Percentiles rank a stretch among this genome's conserved stretches.
These are phyloP conservation scores for Erucastrum elatum DNA, from an alignment of 345 rosid genomes.

Conservation along the genomic window DNA sequence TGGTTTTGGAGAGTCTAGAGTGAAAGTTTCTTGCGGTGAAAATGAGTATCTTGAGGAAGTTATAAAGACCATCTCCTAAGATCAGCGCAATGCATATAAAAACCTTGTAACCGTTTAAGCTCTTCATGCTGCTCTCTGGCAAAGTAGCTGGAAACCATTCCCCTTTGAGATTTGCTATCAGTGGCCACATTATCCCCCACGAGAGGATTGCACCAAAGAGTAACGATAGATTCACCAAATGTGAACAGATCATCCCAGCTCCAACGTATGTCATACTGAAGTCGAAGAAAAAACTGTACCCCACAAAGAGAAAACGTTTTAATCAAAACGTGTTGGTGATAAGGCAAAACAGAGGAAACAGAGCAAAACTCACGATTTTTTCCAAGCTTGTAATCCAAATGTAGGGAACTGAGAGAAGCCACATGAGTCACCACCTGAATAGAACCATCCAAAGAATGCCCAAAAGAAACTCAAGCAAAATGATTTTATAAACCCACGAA, in stretches of 20 bases:
- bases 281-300: conserved; percentile 84
- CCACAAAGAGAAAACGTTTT: conserved; percentile 9
- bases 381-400: conserved; percentile 79
- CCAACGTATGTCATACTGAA: conserved; percentile 87
- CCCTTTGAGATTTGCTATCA: conserved; percentile 63
- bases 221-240: conserved; percentile 83
- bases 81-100: conserved; percentile 81
- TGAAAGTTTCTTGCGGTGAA: conserved; percentile 55
- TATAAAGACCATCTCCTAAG: conserved; percentile 91
- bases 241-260: conserved; percentile 99
- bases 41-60: conserved; percentile 71
- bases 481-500: conserved; percentile 61
- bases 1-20: conserved; percentile 42
- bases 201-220: conserved; percentile 88
- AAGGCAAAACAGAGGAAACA: background rate
- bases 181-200: conserved; percentile 97
- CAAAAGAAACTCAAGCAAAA: conserved; percentile 73
- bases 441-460: conserved; percentile 93
- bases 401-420: conserved; percentile 84
- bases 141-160: conserved; percentile 64
- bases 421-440: conserved; percentile 61
- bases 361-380: conserved; percentile 58
- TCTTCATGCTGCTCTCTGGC: conserved; percentile 75
- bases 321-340: conserved; percentile 7
- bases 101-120: conserved; percentile 90